phyloP scores from a whole-genome alignment of 768 basidiomycete species.

The Tulasnella sp. region DNA sequence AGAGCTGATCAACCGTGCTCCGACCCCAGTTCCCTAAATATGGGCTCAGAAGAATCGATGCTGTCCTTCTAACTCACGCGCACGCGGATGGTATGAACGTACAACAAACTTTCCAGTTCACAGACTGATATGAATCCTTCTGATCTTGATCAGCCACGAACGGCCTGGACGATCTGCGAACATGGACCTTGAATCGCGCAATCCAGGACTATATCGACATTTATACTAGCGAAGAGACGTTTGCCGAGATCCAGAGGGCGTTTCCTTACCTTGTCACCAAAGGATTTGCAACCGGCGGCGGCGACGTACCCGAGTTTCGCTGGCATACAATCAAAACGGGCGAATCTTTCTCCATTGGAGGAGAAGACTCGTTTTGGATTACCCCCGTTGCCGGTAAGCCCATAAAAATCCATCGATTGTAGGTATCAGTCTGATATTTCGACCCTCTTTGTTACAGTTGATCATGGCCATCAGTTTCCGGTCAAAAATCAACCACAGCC shows the following conservation, averaged over 20 bases:
- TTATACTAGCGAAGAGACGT: constrained; percentile 58
- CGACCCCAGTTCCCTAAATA: constrained; percentile 47
- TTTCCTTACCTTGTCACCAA: constrained; percentile 77
- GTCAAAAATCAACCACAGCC: constrained; percentile 29
- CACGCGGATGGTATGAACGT: constrained; percentile 59
- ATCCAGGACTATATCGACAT: constrained; percentile 69
- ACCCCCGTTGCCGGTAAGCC: constrained; percentile 56
- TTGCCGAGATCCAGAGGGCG: constrained; percentile 49
- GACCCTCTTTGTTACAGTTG: constrained; percentile 35
- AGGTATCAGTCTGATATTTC: not conserved
- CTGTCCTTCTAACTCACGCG: constrained; percentile 74
- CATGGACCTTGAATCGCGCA: constrained; percentile 56
- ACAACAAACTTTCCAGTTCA: not conserved
- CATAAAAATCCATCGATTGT: constrained; percentile 1
- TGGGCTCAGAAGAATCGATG: constrained; percentile 59
- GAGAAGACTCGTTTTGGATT: constrained; percentile 47
- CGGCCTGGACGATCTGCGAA: constrained; percentile 80
- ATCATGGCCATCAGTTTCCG: constrained; percentile 61
- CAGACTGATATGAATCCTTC: not conserved
- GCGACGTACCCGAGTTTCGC: constrained; percentile 72
- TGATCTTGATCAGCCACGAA: constrained; percentile 50
- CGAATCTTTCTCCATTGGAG: constrained; percentile 52
- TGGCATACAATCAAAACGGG: constrained; percentile 73
- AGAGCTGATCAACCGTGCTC: constrained; percentile 23
- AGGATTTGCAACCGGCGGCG: constrained; percentile 69